Evolutionary conservation across 1,284 basidiomycete genomes (phyloP), one percentile per base, ranked within the genome.

Genomic region (Violaceomyces palustris): DNA sequence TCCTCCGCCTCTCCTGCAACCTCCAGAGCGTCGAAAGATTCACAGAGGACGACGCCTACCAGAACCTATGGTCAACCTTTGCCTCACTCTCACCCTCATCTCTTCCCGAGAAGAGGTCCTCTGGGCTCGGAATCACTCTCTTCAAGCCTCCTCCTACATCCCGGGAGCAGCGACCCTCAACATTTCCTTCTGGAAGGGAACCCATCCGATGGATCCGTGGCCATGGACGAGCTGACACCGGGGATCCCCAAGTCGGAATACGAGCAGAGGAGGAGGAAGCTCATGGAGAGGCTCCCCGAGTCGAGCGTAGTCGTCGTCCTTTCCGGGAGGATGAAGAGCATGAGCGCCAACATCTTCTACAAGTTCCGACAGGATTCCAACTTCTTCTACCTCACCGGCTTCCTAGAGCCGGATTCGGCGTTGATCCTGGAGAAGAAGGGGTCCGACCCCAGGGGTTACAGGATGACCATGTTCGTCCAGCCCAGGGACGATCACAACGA

Each of bases 361-460:
- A 91, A 91, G 73, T 97, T 89, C 72, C 82, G 93, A 28, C 93
- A 96, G 75, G 67, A 68, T 11, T 65, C 61, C 42, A 66, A 67
- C 49, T 68, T 72, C 33, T 64, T 61, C 63, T 72, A 69, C 36
- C 53, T 72, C 15, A 69, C 69, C 11, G 93, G 94, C 6, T 94
- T 94, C 67, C 83, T 91, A 51, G 93, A 97, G 73, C 88, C 91
- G 0, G 86, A 94, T 51, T 82, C 91, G 11, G 90, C 88, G 0
- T 77, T 96, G 21, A 79, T 97, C 25, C 43, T 73, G 6, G 61
- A 65, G 19, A 56, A 57, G 35, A 36, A 60, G 18, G 11, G 55
- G 8, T 58, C 46, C 7, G 78, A 79, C 3, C 75, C 83, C 0
- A 78, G 82, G 56, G 91, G 91, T 0, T 96, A 93, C 76, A 80